phyloP scores from a whole-genome alignment of 805 yeast species.

The Myxozyma neglecta region DNA sequence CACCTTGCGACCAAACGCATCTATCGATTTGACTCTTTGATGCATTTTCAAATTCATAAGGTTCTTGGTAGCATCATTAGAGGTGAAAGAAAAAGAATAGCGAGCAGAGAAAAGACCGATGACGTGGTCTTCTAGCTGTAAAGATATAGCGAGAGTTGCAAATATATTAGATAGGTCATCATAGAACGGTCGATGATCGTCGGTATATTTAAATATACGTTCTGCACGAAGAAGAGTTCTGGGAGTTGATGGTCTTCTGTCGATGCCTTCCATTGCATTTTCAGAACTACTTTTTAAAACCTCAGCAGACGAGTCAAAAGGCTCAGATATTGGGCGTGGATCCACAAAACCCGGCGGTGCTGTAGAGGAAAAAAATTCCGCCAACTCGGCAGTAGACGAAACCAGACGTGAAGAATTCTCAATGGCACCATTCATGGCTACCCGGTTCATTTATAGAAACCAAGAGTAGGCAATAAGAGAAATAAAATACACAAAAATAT shows the following conservation, averaged over 20 bases:
- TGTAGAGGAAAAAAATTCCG: conserved; percentile 9
- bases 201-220: conserved; percentile 21
- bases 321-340: not conserved
- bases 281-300: not conserved
- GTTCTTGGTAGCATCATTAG: conserved; percentile 51
- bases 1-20: conserved; percentile 12
- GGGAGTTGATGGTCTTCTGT: conserved; percentile 7
- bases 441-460: no score
- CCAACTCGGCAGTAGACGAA: conserved; percentile 6
- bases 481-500: no score
- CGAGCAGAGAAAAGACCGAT: conserved; percentile 39
- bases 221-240: conserved; percentile 18
- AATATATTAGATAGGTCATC: conserved; percentile 60
- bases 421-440: not conserved
- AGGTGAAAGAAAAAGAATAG: conserved; percentile 55
- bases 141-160: conserved; percentile 51
- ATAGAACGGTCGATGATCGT: conserved; percentile 21
- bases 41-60: conserved; percentile 53
- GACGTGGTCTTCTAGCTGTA: conserved; percentile 43
- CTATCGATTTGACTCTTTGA: conserved; percentile 48
- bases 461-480: no score
- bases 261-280: not conserved
- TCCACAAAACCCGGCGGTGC: conserved; percentile 7
- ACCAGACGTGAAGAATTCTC: not conserved
- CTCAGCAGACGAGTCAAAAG: not conserved